Conservation (phyloP, 148 eudicot genomes). For the Camellia japonica region DNA sequence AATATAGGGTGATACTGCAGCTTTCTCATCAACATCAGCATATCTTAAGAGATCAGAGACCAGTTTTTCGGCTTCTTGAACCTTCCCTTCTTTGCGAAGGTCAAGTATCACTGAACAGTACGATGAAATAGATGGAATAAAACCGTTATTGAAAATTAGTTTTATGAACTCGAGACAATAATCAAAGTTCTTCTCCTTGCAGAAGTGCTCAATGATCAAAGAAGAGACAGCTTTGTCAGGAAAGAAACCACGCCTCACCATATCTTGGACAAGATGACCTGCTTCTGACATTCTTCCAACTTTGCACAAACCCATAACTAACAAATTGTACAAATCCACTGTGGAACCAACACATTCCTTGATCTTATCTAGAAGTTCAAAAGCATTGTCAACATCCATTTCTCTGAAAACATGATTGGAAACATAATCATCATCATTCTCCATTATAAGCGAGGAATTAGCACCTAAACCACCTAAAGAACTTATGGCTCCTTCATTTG, state of each 20-base stretch:
- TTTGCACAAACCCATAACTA: conserved; percentile 23
- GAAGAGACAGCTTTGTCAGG: conserved; percentile 21
- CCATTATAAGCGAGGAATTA: not conserved
- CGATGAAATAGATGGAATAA: conserved; percentile 11
- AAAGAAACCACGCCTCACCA: conserved; percentile 20
- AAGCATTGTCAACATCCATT: conserved; percentile 13
- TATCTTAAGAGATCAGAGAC: conserved; percentile 21
- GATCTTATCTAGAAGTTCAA: conserved; percentile 12
- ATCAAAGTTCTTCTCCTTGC: conserved; percentile 15
- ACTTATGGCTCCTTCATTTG: not conserved
- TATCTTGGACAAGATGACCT: conserved; percentile 18
- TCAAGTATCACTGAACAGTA: conserved; percentile 20
- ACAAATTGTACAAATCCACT: conserved; percentile 10
- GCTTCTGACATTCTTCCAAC: conserved; percentile 28
- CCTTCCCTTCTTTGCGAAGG: conserved; percentile 22
- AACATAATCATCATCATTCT: not conserved
- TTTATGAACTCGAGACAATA: conserved; percentile 16
- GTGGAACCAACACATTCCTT: conserved; percentile 8
- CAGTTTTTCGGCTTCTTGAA: conserved; percentile 21
- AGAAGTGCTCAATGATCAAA: conserved; percentile 16
- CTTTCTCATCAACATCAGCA: conserved; percentile 24
- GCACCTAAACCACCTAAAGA: conserved; percentile 1
- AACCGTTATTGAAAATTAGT: conserved; percentile 15
- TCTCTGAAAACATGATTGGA: conserved; percentile 8
- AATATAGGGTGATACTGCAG: conserved; percentile 19